Evolutionary conservation across 2,329 filamentous ascomycete species (phyloP), one percentile per base, ranked within the genome.

Genomic region (Cercospora citrullina): DNA sequence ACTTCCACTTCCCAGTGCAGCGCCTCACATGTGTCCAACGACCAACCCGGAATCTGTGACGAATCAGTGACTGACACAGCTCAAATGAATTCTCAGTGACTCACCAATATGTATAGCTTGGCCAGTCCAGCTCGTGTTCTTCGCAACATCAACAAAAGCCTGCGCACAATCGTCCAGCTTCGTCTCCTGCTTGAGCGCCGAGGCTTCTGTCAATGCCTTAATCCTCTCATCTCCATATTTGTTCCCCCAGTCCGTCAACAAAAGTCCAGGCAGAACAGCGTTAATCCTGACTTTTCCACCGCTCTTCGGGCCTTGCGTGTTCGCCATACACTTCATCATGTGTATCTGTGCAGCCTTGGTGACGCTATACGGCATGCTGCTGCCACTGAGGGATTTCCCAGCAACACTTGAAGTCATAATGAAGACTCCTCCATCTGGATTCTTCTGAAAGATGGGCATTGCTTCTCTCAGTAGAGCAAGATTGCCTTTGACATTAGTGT

Each of bases 321-420:
- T 80, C 3, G 89, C 89, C 51, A 91, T 79, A 67, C 87, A 87
- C 74, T 88, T 89, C 81, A 89, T 88, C 57, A 91, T 78, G 78
- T 91, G 89, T 63, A 91, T 79, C 67, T 87, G 86, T 10, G 92
- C 92, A 0, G 91, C 87, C 77, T 95, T 95, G 42, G 90, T 91
- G 18, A 94, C 89, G 0, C 88, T 84, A 75, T 95, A 95, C 3
- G 92, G 87, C 89, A 89, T 85, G 51, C 84, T 86, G 72, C 84
- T 87, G 4, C 87, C 87, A 63, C 76, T 77, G 62, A 85, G 77
- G n/a, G 80, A 75, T 68, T 85, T 72, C 57, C 84, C 84, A 2
- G 88, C 89, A 68, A 87, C 83, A 3, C 86, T 89, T 5, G 87
- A 86, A 1, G 88, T 90, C 63, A 90, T 86, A 64, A 90, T 83